Conservation (phyloP, 352 stramenopile genomes). For the Phytophthora gonapodyides region DNA sequence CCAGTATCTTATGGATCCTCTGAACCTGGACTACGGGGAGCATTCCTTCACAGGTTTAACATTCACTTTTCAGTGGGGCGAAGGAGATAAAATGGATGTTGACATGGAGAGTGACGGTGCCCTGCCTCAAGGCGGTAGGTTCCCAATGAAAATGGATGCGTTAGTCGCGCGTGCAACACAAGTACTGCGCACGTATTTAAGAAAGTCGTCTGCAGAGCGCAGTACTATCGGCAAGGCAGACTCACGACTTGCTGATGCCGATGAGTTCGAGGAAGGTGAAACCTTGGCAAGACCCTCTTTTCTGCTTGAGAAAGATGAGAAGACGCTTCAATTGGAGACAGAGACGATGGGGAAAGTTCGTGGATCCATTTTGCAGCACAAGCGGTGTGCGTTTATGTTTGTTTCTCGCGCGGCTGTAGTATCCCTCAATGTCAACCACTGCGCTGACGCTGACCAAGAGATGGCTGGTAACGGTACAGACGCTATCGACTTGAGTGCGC, state of each 20-base stretch:
- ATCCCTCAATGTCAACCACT: slow-evolving; percentile 55
- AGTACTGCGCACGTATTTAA: slow-evolving; percentile 67
- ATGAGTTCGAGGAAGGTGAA: slow-evolving; percentile 72
- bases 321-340: slow-evolving; percentile 75
- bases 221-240: slow-evolving; percentile 64
- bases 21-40: slow-evolving; percentile 63
- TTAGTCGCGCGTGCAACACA: slow-evolving; percentile 48
- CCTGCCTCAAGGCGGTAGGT: slow-evolving; percentile 10
- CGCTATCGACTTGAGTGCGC: slow-evolving; percentile 8
- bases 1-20: slow-evolving; percentile 87
- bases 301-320: slow-evolving; percentile 86
- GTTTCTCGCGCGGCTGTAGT: slow-evolving; percentile 59
- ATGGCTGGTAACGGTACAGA: slow-evolving; percentile 20
- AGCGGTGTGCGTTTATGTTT: slow-evolving; percentile 76
- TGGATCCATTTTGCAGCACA: slow-evolving; percentile 72
- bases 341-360: slow-evolving; percentile 72
- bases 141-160: slow-evolving; percentile 68
- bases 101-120: slow-evolving; percentile 20
- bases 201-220: slow-evolving; percentile 53
- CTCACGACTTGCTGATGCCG: slow-evolving; percentile 56
- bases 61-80: slow-evolving; percentile 59
- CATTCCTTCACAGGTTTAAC: slow-evolving; percentile 51
- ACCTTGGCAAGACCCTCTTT: slow-evolving; percentile 39
- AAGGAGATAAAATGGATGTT: slow-evolving; percentile 28
- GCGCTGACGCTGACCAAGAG: slow-evolving; percentile 25